phyloP scores from a whole-genome alignment of 768 basidiomycete genomes.

The Leucocoprinus leucothites region DNA sequence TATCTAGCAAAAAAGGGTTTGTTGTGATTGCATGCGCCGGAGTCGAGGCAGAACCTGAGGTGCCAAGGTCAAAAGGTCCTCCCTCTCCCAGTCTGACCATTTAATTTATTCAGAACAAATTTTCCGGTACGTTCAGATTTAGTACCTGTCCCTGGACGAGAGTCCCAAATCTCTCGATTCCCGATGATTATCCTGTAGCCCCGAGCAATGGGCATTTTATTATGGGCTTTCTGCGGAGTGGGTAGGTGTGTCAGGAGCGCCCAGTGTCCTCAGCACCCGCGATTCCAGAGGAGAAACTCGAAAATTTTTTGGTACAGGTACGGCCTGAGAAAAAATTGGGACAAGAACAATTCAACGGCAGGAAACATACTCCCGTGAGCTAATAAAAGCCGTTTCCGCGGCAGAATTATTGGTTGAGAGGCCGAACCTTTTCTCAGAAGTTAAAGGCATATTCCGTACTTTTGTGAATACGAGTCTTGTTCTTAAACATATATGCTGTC shows the following conservation, averaged over 20 bases:
- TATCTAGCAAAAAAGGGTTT: neutral
- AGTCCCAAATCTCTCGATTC: neutral
- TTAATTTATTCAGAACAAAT: no score
- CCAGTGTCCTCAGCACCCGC: neutral
- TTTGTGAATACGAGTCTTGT: neutral
- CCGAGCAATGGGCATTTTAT: neutral
- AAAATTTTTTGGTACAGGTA: neutral
- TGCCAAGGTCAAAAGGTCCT: no score
- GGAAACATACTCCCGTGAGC: neutral
- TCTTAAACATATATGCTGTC: neutral
- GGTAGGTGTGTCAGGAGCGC: no score
- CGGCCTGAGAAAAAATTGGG: neutral
- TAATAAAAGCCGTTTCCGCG: neutral
- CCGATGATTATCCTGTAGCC: neutral
- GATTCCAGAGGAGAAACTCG: neutral
- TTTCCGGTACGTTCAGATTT: no score
- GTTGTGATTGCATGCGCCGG: neutral
- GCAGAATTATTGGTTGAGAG: neutral
- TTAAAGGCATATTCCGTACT: neutral
- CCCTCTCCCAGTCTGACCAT: no score
- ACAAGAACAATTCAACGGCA: neutral
- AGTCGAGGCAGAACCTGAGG: neutral
- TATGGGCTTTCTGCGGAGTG: neutral
- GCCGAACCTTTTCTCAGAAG: neutral
- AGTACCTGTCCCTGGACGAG: neutral